A percentile compares a stretch with the other conserved stretches of the same genome.
phyloP scores from a whole-genome alignment of 805 yeast species.

The Yarrowia sp. region DNA sequence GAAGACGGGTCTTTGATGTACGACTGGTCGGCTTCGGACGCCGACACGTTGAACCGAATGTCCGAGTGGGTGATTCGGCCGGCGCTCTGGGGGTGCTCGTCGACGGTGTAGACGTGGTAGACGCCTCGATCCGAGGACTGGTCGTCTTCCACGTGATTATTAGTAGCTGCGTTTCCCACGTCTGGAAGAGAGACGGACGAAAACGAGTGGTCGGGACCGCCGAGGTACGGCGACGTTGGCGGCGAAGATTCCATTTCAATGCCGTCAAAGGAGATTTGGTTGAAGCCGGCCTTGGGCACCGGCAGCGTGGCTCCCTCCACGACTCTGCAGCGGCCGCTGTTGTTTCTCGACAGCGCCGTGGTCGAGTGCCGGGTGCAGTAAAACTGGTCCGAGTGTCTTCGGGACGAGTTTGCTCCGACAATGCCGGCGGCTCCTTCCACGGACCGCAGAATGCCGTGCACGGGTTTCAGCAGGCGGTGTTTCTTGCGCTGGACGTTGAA shows the following conservation, averaged over 20 bases:
- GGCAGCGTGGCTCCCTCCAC: conserved; percentile 23
- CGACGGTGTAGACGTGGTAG: conserved; percentile 29
- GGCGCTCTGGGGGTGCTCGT: conserved; percentile 21
- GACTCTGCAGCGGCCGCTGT: conserved; percentile 3
- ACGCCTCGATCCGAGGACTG: conserved; percentile 11
- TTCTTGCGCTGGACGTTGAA: conserved; percentile 35
- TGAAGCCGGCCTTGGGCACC: conserved; percentile 10
- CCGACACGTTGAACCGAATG: conserved; percentile 19
- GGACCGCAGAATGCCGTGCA: conserved; percentile 31
- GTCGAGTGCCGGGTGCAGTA: conserved; percentile 27
- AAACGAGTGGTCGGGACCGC: neutral
- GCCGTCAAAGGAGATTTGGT: conserved; percentile 27
- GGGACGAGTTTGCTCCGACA: conserved; percentile 26
- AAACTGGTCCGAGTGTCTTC: conserved; percentile 33
- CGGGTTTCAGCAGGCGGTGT: conserved; percentile 32
- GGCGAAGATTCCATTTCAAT: conserved; percentile 30
- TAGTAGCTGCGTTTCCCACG: neutral
- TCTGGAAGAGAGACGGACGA: conserved; percentile 4
- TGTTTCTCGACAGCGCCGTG: conserved; percentile 5
- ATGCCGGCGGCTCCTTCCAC: conserved; percentile 35
- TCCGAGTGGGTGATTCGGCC: conserved; percentile 14
- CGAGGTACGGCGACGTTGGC: neutral
- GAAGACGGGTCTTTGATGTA: conserved; percentile 13
- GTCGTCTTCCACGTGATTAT: neutral
- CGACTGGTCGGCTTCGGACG: conserved; percentile 28